A percentile compares a stretch with the other conserved stretches of the same genome.
Evolutionary conservation across 768 basidiomycete species (phyloP).

Genomic region (Lactarius sanguifluus): DNA sequence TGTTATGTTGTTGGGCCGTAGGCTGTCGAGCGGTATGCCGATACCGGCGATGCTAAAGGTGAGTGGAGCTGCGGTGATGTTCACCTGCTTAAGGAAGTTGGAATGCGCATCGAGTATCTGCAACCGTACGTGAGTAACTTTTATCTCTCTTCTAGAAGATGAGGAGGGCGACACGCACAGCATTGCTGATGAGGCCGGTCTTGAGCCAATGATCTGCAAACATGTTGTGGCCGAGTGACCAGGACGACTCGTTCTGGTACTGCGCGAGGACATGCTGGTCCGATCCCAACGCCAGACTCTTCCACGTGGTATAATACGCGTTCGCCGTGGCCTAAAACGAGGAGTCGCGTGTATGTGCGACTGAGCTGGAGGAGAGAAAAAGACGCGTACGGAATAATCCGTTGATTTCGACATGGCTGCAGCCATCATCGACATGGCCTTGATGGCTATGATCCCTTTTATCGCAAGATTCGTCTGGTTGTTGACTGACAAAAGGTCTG

Average conservation of each 20-base stretch:
- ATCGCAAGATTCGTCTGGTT: constrained; percentile 27
- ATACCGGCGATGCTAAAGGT: constrained; percentile 1
- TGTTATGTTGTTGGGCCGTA: constrained; percentile 10
- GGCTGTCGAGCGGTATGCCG: constrained; percentile 25
- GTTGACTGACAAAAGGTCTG: neutral
- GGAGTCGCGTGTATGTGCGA: neutral
- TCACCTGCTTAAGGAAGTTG: constrained; percentile 19
- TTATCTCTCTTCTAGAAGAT: too few relatives aligned
- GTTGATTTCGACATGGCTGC: neutral
- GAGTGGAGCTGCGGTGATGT: neutral
- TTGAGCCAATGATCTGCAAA: constrained; percentile 26
- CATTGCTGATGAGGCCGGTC: constrained; percentile 16
- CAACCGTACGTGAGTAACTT: neutral
- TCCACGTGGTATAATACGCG: constrained; percentile 17
- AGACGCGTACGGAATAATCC: constrained; percentile 3
- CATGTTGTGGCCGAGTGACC: constrained; percentile 27
- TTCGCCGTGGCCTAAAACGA: constrained; percentile 10
- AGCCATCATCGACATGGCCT: constrained; percentile 25
- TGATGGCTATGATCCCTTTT: constrained; percentile 28
- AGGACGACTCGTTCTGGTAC: constrained; percentile 19
- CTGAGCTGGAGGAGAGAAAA: neutral
- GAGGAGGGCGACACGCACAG: constrained; percentile 6
- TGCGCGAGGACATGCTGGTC: constrained; percentile 21
- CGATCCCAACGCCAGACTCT: constrained; percentile 11
- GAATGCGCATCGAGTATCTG: constrained; percentile 21